These are phyloP conservation scores for Mycena maculata DNA, from an alignment of 768 basidiomycete genomes.

Conservation along the genomic window DNA sequence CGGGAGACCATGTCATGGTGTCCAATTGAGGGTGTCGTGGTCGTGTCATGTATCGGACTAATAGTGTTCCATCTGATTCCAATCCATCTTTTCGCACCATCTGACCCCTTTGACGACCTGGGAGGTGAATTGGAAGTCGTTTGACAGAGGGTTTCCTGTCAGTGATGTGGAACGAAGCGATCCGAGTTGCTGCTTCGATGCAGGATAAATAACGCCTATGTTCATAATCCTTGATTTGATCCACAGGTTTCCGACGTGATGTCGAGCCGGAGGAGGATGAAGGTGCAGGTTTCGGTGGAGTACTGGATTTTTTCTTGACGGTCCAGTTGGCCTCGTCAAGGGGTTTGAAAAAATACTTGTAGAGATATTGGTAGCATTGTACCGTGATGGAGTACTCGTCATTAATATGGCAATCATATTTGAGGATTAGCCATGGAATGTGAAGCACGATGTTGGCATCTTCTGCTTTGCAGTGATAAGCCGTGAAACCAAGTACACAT, in stretches of 20 bases:
- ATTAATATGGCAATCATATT: slow-evolving; percentile 14
- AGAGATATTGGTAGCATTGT: not conserved
- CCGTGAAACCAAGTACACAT: too few species aligned
- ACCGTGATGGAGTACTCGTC: not conserved
- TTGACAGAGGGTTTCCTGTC: not conserved
- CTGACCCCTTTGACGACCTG: not conserved
- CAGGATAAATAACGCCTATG: not conserved
- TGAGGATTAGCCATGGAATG: not conserved
- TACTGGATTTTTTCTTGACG: not conserved
- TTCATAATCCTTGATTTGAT: slow-evolving; percentile 4
- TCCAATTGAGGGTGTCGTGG: not conserved
- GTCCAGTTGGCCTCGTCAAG: slow-evolving; percentile 4
- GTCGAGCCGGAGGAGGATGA: not conserved
- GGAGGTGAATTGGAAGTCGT: not conserved
- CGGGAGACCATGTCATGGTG: not conserved
- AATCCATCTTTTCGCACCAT: slow-evolving; percentile 9
- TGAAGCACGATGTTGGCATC: slow-evolving; percentile 2
- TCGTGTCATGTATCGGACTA: slow-evolving; percentile 6
- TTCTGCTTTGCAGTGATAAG: too few species aligned
- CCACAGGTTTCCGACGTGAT: not conserved
- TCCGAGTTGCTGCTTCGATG: slow-evolving; percentile 6
- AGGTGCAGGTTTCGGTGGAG: not conserved
- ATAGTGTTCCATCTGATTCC: not conserved
- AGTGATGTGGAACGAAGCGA: slow-evolving; percentile 7
- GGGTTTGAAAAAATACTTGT: slow-evolving; percentile 3